A percentile compares a stretch with the other conserved stretches of the same genome.
These are phyloP conservation scores for Trichocladium uniseriatum DNA, from an alignment of 495 filamentous ascomycete species.

Conservation along the genomic window DNA sequence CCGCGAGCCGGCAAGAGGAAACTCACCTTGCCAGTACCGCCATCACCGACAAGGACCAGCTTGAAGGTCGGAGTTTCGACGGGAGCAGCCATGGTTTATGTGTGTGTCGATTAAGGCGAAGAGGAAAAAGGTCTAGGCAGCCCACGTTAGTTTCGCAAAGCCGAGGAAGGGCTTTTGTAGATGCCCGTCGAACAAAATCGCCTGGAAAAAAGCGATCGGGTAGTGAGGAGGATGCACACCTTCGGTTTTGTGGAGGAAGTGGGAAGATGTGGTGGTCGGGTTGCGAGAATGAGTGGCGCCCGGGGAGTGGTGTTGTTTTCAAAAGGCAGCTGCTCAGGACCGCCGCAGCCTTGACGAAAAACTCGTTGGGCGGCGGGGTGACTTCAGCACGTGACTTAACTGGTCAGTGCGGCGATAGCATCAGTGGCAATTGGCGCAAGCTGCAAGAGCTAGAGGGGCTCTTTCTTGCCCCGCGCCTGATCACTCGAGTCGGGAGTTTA, in stretches of 20 bases:
- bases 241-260: constrained; percentile 12
- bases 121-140: constrained; percentile 21
- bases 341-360: constrained; percentile 30
- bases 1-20: background rate
- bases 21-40: constrained; percentile 97
- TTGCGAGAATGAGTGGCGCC: constrained; percentile 25
- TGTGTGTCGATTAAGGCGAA: constrained; percentile 16
- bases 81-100: constrained; percentile 47
- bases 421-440: background rate
- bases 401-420: constrained; percentile 19
- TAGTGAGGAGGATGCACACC: constrained; percentile 14
- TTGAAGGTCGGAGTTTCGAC: constrained; percentile 72
- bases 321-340: constrained; percentile 22
- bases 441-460: background rate
- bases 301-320: constrained; percentile 25
- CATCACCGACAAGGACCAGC: constrained; percentile 98
- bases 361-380: constrained; percentile 33
- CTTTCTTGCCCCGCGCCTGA: background rate
- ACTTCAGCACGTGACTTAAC: constrained; percentile 20
- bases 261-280: constrained; percentile 19
- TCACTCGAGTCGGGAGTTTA: too few species aligned
- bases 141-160: constrained; percentile 17
- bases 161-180: constrained; percentile 13
- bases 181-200: constrained; percentile 3
- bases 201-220: background rate